Evolutionary conservation across 2,329 filamentous ascomycete species (phyloP).

Genomic region (Chrysosporium queenslandicum): DNA sequence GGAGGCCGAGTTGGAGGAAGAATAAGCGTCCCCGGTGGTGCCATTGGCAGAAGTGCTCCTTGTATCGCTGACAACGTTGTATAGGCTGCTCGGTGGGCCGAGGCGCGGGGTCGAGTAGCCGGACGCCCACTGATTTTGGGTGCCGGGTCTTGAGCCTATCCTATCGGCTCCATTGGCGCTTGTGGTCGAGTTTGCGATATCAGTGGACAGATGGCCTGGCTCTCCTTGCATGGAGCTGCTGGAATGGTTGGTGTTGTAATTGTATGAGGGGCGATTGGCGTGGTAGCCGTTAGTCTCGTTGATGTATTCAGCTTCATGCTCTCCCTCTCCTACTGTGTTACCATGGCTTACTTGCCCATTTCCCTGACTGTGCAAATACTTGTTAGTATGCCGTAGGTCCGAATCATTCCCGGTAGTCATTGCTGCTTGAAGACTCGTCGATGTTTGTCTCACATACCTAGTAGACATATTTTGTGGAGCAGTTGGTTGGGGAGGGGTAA

Average conservation of each 20-base stretch:
- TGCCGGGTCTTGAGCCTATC: slow-evolving; percentile 67
- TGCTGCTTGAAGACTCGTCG: slow-evolving; percentile 37
- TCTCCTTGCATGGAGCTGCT: slow-evolving; percentile 60
- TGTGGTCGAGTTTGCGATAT: slow-evolving; percentile 70
- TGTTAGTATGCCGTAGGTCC: slow-evolving; percentile 58
- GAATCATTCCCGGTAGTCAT: slow-evolving; percentile 42
- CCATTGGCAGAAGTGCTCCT: slow-evolving; percentile 56
- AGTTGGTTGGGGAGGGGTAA: slow-evolving; percentile 51
- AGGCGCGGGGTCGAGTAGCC: slow-evolving; percentile 70
- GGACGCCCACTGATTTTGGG: slow-evolving; percentile 63
- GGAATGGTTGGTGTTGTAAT: slow-evolving; percentile 58
- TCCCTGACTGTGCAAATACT: slow-evolving; percentile 46
- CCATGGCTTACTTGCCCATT: slow-evolving; percentile 47
- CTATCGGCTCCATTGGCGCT: slow-evolving; percentile 74
- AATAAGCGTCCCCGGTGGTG: slow-evolving; percentile 59
- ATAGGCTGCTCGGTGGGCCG: slow-evolving; percentile 64
- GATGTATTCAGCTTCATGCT: slow-evolving; percentile 62
- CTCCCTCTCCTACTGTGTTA: slow-evolving; percentile 55
- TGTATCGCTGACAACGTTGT: slow-evolving; percentile 80
- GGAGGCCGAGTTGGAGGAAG: slow-evolving; percentile 53
- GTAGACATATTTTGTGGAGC: slow-evolving; percentile 57
- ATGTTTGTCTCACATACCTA: slow-evolving; percentile 57
- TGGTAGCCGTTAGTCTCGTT: slow-evolving; percentile 70
- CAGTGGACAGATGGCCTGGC: slow-evolving; percentile 64
- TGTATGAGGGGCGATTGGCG: slow-evolving; percentile 62